Percentiles rank a stretch among this genome's conserved stretches.
phyloP scores from a whole-genome alignment of 2,329 filamentous ascomycete genomes.

The Cladobotryum mycophilum region DNA sequence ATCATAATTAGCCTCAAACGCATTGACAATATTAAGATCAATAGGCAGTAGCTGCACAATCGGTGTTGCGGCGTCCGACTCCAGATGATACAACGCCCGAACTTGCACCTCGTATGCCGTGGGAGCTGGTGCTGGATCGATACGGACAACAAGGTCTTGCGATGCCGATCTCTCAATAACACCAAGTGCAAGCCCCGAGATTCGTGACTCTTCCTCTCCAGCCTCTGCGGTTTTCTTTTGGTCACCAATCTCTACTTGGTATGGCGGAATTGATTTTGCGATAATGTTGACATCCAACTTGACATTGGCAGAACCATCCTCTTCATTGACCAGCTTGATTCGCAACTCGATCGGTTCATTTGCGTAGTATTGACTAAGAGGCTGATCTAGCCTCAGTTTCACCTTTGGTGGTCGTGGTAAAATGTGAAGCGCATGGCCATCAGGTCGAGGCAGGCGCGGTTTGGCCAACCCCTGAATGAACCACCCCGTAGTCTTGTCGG shows the following conservation, averaged over 20 bases:
- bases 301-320: constrained; percentile 70
- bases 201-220: constrained; percentile 35
- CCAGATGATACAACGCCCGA: constrained; percentile 69
- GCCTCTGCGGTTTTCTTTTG: constrained; percentile 27
- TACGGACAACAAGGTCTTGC: constrained; percentile 38
- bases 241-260: constrained; percentile 35
- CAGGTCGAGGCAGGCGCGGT: constrained; percentile 41
- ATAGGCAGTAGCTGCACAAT: constrained; percentile 67
- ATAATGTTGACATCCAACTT: constrained; percentile 63
- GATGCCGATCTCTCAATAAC: constrained; percentile 42
- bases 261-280: constrained; percentile 47
- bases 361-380: constrained; percentile 72
- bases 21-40: constrained; percentile 67
- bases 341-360: constrained; percentile 67
- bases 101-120: constrained; percentile 63
- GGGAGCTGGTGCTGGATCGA: constrained; percentile 44
- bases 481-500: constrained; percentile 42
- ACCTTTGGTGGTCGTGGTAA: constrained; percentile 89
- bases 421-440: constrained; percentile 58
- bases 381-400: constrained; percentile 59
- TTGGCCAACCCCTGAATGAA: constrained; percentile 37
- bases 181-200: constrained; percentile 38
- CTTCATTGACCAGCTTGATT: constrained; percentile 71
- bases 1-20: constrained; percentile 90
- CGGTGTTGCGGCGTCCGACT: constrained; percentile 72